Conservation (phyloP, 2,329 filamentous ascomycete genomes). For the Penicillium polonicum region DNA sequence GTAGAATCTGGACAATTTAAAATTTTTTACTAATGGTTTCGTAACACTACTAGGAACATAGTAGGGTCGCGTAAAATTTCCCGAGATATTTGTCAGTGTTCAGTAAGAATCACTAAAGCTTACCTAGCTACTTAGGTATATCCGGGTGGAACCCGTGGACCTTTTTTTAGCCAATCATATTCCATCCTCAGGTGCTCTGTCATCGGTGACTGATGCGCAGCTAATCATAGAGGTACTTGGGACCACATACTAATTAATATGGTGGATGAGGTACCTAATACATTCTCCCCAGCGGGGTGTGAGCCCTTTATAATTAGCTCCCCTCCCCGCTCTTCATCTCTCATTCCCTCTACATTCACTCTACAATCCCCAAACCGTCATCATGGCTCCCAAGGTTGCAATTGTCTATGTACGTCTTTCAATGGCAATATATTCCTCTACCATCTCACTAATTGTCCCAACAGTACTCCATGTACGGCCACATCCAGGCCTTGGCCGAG, state of each 20-base stretch:
- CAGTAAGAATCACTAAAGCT: constrained; percentile 34
- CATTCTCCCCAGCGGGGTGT: not conserved
- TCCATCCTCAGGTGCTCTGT: constrained; percentile 14
- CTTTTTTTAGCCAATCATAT: constrained; percentile 13
- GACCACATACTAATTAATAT: constrained; percentile 1
- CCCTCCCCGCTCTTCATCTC: constrained; percentile 1
- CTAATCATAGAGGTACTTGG: constrained; percentile 13
- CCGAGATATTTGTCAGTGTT: constrained; percentile 34
- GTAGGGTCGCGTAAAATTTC: not conserved
- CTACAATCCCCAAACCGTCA: constrained; percentile 34
- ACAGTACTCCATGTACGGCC: constrained; percentile 92
- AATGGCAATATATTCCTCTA: constrained; percentile 7
- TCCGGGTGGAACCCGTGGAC: constrained; percentile 13
- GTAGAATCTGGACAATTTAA: not conserved
- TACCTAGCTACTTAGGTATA: not conserved
- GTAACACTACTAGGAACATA: not conserved
- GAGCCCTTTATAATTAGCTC: constrained; percentile 11
- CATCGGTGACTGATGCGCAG: constrained; percentile 30
- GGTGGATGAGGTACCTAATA: constrained; percentile 4
- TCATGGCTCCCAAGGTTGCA: constrained; percentile 86
- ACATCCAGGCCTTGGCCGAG: constrained; percentile 79
- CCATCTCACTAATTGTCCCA: constrained; percentile 4
- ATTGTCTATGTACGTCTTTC: constrained; percentile 74
- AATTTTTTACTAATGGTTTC: not conserved
- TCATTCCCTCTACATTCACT: constrained; percentile 1